Percentiles rank a stretch among this genome's conserved stretches.
These are phyloP conservation scores for Trichoderma lentiforme DNA, from an alignment of 2,329 filamentous ascomycete species.

Conservation along the genomic window DNA sequence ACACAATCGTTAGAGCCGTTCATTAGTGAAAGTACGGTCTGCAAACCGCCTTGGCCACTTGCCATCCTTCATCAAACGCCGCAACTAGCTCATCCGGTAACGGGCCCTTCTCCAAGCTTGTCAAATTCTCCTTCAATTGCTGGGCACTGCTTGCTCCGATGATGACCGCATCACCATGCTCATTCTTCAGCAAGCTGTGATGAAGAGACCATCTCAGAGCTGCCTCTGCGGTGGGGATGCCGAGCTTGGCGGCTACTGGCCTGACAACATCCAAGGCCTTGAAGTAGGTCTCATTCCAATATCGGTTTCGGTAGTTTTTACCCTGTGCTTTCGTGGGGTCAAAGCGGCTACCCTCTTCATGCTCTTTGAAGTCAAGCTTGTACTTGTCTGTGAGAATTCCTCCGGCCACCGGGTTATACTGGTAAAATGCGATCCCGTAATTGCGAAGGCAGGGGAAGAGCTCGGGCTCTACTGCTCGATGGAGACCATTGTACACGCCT, in stretches of 20 bases:
- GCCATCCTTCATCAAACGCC: constrained; percentile 16
- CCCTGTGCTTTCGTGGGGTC: constrained; percentile 13
- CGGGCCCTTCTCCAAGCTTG: constrained; percentile 14
- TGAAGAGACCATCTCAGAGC: constrained; percentile 16
- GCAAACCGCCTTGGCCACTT: constrained; percentile 2
- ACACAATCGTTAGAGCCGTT: not conserved
- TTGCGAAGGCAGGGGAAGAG: constrained; percentile 62
- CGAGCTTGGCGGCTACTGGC: constrained; percentile 9
- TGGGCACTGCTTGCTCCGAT: constrained; percentile 15
- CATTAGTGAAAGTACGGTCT: constrained; percentile 12
- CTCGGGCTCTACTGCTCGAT: constrained; percentile 61
- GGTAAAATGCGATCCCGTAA: constrained; percentile 66
- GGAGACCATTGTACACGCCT: constrained; percentile 57
- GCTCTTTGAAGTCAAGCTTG: constrained; percentile 23
- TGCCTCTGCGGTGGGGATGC: constrained; percentile 12
- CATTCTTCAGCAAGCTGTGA: constrained; percentile 9
- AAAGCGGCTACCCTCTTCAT: constrained; percentile 17
- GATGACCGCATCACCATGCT: constrained; percentile 14
- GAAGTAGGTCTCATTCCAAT: constrained; percentile 20
- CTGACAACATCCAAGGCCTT: constrained; percentile 14
- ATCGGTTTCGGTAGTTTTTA: constrained; percentile 8
- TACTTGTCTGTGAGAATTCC: constrained; percentile 65
- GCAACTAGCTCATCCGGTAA: constrained; percentile 15
- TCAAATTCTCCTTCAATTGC: constrained; percentile 15
- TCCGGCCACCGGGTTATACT: constrained; percentile 70